phyloP scores from a whole-genome alignment of 768 basidiomycete genomes.

The Phaeotremella skinneri region DNA sequence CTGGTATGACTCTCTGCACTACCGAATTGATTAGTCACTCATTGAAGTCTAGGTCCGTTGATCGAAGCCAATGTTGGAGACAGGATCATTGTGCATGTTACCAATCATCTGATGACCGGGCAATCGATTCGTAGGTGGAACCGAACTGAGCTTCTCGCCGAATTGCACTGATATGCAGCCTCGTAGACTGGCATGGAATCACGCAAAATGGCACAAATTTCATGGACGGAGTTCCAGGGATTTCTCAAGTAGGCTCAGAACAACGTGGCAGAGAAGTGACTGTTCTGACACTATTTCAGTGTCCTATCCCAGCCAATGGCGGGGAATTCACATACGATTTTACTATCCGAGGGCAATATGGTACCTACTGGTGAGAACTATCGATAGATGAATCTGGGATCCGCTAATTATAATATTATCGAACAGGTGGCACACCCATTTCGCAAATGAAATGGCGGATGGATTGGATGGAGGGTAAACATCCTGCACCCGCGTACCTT shows the following conservation, averaged over 20 bases:
- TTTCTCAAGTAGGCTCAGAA: constrained; percentile 23
- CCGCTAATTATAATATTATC: no score
- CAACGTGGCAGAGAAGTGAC: background rate
- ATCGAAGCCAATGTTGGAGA: constrained; percentile 44
- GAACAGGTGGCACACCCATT: constrained; percentile 41
- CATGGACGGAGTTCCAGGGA: constrained; percentile 36
- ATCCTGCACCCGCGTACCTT: no score
- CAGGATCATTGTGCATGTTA: constrained; percentile 30
- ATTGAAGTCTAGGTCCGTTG: constrained; percentile 19
- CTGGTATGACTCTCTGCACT: constrained; percentile 9
- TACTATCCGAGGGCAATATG: constrained; percentile 23
- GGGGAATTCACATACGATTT: constrained; percentile 38
- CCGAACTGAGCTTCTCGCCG: constrained; percentile 1
- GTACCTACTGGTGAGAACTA: constrained; percentile 30
- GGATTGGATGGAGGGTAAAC: constrained; percentile 33
- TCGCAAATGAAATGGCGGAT: constrained; percentile 29
- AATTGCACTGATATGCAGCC: background rate
- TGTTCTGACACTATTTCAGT: constrained; percentile 16
- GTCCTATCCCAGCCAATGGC: constrained; percentile 32
- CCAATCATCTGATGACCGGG: constrained; percentile 28
- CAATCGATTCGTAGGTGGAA: constrained; percentile 29
- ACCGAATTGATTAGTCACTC: background rate
- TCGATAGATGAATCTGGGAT: no score
- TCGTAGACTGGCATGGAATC: constrained; percentile 38
- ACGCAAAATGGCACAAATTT: constrained; percentile 31